Evolutionary conservation across 306 rosid species (phyloP), one percentile per base, ranked within the genome.

Genomic region (Dalbergia oliveri): DNA sequence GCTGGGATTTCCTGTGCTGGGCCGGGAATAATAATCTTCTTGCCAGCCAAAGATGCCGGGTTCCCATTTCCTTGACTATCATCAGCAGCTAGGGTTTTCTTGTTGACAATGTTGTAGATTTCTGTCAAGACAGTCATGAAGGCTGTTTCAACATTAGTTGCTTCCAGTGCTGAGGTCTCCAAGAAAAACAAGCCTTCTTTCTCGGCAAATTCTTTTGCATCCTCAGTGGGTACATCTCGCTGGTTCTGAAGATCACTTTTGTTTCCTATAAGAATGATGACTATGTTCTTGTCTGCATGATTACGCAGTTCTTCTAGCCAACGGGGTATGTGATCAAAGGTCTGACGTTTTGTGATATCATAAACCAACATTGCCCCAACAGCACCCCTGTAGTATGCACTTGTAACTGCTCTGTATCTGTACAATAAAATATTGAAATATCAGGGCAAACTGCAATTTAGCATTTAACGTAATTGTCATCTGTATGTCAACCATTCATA

Each of bases 311-410:
- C 98, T 83, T 94, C 98, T 41, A 94, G 88, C 98, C 98, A 94
- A 4, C 98, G 96, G 4, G 98, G 98, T 77, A 94, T 92, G 82
- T 94, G 98, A 81, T 94, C 98, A 51, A 94, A 94, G 51, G 83
- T 92, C 71, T 88, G 97, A 45, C 98, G 97, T 82, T 88, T 94
- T 19, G 97, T 94, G 47, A 94, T 90, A 83, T 94, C 98, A 31
- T 92, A 94, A 45, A 92, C 98, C 78, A 94, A 88, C 98, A 94
- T 94, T 82, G 98, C 98, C 77, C 98, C 98, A 45, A 94, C 95
- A 64, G 98, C 98, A 43, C 97, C 98, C 87, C 98, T 85, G 88
- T 94, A 94, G 86, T 94, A 94, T 74, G 98, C 98, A 73, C 98
- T 94, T 47, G 98, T 94, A 62, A 94, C 98, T 39, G 98, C 98